Conservation (phyloP, 352 stramenopile genomes). For the Phytophthora constricta region DNA sequence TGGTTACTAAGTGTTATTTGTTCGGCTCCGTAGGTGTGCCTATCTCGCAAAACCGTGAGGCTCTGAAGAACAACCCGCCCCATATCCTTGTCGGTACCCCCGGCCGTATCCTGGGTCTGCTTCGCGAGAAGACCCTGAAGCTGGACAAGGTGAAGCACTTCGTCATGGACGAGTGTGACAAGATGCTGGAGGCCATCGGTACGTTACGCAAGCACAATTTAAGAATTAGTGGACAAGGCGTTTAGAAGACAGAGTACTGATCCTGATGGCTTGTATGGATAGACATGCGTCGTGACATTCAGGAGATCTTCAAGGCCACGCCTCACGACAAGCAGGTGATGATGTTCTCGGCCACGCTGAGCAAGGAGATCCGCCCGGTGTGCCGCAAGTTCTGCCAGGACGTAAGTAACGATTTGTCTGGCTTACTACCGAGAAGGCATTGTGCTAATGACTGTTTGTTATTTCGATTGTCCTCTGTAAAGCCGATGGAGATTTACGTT, state of each 20-base stretch:
- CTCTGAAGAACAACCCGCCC: slow-evolving; percentile 96
- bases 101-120: slow-evolving; percentile 91
- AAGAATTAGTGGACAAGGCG: background rate
- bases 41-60: slow-evolving; percentile 95
- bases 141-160: slow-evolving; percentile 99
- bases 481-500: slow-evolving; percentile 99
- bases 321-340: slow-evolving; percentile 99
- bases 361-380: slow-evolving; percentile 98
- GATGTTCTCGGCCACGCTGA: slow-evolving; percentile 99
- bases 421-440: background rate
- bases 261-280: slow-evolving; percentile 5
- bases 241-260: no score
- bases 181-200: slow-evolving; percentile 98
- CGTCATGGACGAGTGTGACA: slow-evolving; percentile 99
- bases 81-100: slow-evolving; percentile 99
- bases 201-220: slow-evolving; percentile 27
- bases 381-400: slow-evolving; percentile 99
- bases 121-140: slow-evolving; percentile 97
- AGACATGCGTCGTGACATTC: slow-evolving; percentile 99
- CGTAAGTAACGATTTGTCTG: slow-evolving; percentile 55
- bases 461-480: slow-evolving; percentile 11
- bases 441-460: slow-evolving; percentile 5
- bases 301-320: slow-evolving; percentile 99
- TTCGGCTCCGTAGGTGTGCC: slow-evolving; percentile 72
- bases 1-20: background rate